Evolutionary conservation across 176 grass and related monocot genomes (phyloP), one percentile per base, ranked within the genome.

Genomic region (Zizania latifolia): DNA sequence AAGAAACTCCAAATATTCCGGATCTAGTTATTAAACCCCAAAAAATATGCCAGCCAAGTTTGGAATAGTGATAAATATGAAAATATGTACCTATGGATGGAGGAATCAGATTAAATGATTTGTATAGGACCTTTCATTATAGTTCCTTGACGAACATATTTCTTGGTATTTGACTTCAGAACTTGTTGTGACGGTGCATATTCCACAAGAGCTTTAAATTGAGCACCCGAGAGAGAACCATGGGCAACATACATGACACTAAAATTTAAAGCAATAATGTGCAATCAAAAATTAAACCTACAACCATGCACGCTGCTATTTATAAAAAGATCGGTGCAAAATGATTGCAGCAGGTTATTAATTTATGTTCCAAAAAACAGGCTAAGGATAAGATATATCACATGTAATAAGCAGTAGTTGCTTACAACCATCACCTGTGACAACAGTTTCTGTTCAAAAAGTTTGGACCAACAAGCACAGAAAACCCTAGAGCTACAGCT

Each of bases 121-220:
- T 44, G 27, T 45, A 22, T 46, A 46, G 11, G 65, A 97, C 94
- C 94, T 82, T 93, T 97, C 30, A 63, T 79, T 65, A 93, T 89
- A 74, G 90, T 93, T 75, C 90, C 94, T 76, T 97, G 90, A 62
- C 94, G 88, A 8, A 70, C 81, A 82, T 97, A 88, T 79, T 97
- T 97, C 90, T 97, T 97, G 41, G 63, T 35, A 79, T 73, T 80
- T 66, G 83, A 69, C 41, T 87, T 97, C 8, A 90, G 90, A 71
- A 87, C 75, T 44, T 46, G 88, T 77, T 97, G 94, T 2, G n/a
- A n/a, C n/a, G n/a, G n/a, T n/a, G n/a, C n/a, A n/a, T n/a, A n/a
- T n/a, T n/a, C n/a, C n/a, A n/a, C n/a, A n/a, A n/a, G n/a, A n/a
- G n/a, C n/a, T n/a, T n/a, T n/a, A n/a, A n/a, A n/a, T n/a, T n/a